phyloP scores from a whole-genome alignment of 2,329 filamentous ascomycete genomes.

The Exophiala sp. region DNA sequence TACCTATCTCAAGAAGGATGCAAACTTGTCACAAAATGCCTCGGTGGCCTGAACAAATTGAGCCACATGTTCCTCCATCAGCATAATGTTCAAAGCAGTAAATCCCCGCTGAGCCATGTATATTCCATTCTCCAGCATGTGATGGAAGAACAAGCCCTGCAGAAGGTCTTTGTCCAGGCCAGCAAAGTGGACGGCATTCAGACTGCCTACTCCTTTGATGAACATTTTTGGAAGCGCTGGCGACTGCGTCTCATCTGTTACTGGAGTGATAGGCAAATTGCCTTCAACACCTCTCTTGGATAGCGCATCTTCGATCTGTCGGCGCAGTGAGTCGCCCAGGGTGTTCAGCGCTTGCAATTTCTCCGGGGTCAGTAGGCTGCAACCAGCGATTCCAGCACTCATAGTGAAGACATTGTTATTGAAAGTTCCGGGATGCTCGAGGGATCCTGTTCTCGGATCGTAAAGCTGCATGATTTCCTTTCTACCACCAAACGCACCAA shows the following conservation, averaged over 20 bases:
- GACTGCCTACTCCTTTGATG: slow-evolving; percentile 33
- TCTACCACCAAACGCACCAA: slow-evolving; percentile 64
- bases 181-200: slow-evolving; percentile 32
- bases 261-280: slow-evolving; percentile 5
- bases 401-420: slow-evolving; percentile 66
- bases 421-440: slow-evolving; percentile 62
- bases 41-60: slow-evolving; percentile 23
- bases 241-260: slow-evolving; percentile 11
- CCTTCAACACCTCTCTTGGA: slow-evolving; percentile 6
- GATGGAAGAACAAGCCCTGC: slow-evolving; percentile 31
- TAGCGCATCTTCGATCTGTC: slow-evolving; percentile 22
- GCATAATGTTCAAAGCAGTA: slow-evolving; percentile 32
- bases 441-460: slow-evolving; percentile 44
- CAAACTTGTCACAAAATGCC: slow-evolving; percentile 18
- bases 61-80: slow-evolving; percentile 25
- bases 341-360: slow-evolving; percentile 29
- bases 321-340: slow-evolving; percentile 30
- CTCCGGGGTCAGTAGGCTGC: slow-evolving; percentile 24
- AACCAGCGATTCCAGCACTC: slow-evolving; percentile 49
- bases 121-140: slow-evolving; percentile 31
- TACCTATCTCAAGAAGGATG: slow-evolving; percentile 15
- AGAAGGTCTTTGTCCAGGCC: slow-evolving; percentile 23
- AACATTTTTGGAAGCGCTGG: slow-evolving; percentile 28
- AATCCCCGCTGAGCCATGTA: slow-evolving; percentile 33
- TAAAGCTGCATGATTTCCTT: slow-evolving; percentile 58